Percentiles rank a stretch among this genome's conserved stretches.
phyloP scores from a whole-genome alignment of 768 basidiomycete genomes.

The Hydnomerulius pinastri region DNA sequence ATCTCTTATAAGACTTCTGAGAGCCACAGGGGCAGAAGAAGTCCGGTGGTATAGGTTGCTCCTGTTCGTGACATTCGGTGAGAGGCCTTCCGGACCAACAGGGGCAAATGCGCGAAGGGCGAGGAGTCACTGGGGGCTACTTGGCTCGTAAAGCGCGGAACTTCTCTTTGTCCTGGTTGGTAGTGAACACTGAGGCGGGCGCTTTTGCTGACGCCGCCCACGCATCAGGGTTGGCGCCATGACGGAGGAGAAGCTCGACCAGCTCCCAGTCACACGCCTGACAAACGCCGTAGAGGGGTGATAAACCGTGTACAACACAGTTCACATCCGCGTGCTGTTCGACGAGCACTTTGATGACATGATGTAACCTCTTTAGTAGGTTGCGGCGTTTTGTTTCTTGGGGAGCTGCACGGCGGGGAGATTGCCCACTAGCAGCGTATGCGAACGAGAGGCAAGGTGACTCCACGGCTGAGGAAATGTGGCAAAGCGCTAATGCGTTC shows the following conservation, averaged over 20 bases:
- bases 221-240: neutral
- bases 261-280: no score
- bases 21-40: neutral
- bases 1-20: neutral
- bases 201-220: neutral
- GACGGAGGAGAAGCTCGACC: no score
- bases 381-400: neutral
- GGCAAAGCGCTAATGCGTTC: no score
- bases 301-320: neutral
- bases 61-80: neutral
- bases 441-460: neutral
- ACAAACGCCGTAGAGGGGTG: no score
- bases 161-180: neutral
- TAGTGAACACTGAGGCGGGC: neutral
- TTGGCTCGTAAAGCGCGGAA: neutral
- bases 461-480: no score
- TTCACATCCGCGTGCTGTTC: neutral
- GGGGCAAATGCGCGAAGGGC: neutral
- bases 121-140: neutral
- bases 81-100: neutral
- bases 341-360: neutral
- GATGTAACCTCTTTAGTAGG: neutral
- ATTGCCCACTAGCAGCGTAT: neutral
- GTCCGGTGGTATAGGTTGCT: neutral
- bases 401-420: neutral